phyloP scores from a whole-genome alignment of 106 monocot genomes.

The Ottelia alismoides region DNA sequence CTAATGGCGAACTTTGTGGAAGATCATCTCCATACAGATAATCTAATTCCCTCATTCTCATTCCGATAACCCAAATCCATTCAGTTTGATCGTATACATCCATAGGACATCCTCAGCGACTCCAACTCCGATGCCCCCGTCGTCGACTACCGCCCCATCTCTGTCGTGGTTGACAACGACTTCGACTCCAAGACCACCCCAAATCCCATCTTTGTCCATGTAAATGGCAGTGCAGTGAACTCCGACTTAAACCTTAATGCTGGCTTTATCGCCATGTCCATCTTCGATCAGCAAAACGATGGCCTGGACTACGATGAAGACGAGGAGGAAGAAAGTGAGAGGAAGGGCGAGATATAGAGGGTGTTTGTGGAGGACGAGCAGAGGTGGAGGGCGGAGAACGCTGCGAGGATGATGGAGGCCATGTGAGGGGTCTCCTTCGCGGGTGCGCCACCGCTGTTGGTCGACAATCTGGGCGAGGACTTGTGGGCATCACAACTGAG shows the following conservation, averaged over 20 bases:
- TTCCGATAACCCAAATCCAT: neutral
- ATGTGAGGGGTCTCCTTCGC: slow-evolving; percentile 53
- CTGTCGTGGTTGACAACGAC: neutral
- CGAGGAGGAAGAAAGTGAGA: slow-evolving; percentile 28
- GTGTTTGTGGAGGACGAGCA: slow-evolving; percentile 50
- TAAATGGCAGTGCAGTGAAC: neutral
- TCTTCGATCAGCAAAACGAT: slow-evolving; percentile 9
- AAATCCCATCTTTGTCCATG: neutral
- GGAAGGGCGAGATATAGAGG: slow-evolving; percentile 31
- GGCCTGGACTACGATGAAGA: slow-evolving; percentile 14
- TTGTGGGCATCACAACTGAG: slow-evolving; percentile 44
- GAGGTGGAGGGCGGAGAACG: slow-evolving; percentile 40
- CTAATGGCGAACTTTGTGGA: neutral
- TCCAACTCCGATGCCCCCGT: neutral
- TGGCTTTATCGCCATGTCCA: neutral
- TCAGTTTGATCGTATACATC: neutral
- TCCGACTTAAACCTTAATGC: no score
- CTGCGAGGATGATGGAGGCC: slow-evolving; percentile 36
- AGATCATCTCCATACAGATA: neutral
- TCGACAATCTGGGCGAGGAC: slow-evolving; percentile 29
- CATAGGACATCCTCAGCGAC: neutral
- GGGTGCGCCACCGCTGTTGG: slow-evolving; percentile 41
- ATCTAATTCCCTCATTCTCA: neutral
- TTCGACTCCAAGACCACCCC: neutral
- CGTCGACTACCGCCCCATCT: neutral